Percentiles rank a stretch among this genome's conserved stretches.
Evolutionary conservation across 495 filamentous ascomycete genomes (phyloP).

Genomic region (Xylaria sp.): DNA sequence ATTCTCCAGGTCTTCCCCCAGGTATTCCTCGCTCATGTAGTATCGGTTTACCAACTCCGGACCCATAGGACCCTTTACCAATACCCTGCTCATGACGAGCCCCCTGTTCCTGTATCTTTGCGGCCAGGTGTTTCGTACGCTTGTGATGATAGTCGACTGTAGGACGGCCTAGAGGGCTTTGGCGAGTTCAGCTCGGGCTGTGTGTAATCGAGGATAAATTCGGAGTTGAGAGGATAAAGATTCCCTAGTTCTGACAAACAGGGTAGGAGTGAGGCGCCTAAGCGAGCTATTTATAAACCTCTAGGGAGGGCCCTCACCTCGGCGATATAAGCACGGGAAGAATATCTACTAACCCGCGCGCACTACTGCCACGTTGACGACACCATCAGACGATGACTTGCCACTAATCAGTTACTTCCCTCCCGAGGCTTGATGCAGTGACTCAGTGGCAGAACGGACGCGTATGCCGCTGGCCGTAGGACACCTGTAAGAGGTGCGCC

Average conservation of each 20-base stretch:
- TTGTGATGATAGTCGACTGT: constrained; percentile 1
- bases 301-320: neutral
- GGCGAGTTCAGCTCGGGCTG: constrained; percentile 13
- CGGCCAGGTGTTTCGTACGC: neutral
- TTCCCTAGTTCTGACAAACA: constrained; percentile 13
- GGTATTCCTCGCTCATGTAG: too few relatives aligned
- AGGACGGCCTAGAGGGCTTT: neutral
- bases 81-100: neutral
- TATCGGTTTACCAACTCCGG: neutral
- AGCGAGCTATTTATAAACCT: constrained; percentile 29
- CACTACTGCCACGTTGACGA: constrained; percentile 14
- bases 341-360: neutral
- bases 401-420: neutral
- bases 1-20: constrained; percentile 16
- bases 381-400: constrained; percentile 10
- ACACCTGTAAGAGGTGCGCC: constrained; percentile 8
- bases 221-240: constrained; percentile 4
- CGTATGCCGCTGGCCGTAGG: constrained; percentile 25
- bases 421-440: constrained; percentile 13
- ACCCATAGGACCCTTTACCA: neutral
- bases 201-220: neutral
- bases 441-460: constrained; percentile 13
- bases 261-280: constrained; percentile 21
- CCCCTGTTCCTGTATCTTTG: neutral
- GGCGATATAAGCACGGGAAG: constrained; percentile 12